Evolutionary conservation across 352 stramenopile genomes (phyloP).

Genomic region (Pythium phragmiticola): DNA sequence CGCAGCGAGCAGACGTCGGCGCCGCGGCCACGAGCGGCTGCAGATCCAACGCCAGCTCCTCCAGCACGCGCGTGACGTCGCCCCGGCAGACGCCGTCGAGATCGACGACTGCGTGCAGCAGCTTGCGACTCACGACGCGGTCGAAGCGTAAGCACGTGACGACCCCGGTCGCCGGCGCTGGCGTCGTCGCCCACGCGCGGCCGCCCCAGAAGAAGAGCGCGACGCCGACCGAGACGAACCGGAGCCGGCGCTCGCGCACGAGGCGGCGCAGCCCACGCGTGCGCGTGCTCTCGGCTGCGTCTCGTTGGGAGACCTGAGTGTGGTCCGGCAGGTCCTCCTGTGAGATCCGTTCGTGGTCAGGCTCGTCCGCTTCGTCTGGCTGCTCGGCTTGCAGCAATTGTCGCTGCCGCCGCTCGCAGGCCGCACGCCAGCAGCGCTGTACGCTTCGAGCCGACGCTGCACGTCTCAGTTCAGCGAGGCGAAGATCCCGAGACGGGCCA

Average conservation of each 20-base stretch:
- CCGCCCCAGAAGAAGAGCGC: slow-evolving; percentile 42
- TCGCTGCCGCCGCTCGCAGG: slow-evolving; percentile 9
- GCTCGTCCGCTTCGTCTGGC: slow-evolving; percentile 5
- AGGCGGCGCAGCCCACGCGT: slow-evolving; percentile 8
- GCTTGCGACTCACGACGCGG: slow-evolving; percentile 39
- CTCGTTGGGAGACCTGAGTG: background rate
- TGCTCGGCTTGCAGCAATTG: slow-evolving; percentile 10
- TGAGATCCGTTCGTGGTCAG: no score
- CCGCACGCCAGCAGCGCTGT: slow-evolving; percentile 25
- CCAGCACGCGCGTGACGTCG: slow-evolving; percentile 33
- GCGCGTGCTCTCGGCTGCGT: background rate
- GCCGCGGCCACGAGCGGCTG: slow-evolving; percentile 32
- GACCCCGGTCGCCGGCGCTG: background rate
- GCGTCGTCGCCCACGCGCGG: slow-evolving; percentile 32
- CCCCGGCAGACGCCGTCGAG: background rate
- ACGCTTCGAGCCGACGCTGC: slow-evolving; percentile 16
- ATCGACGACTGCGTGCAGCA: slow-evolving; percentile 34
- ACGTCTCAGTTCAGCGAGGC: slow-evolving; percentile 22
- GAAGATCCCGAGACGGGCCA: slow-evolving; percentile 1
- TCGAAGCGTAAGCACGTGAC: slow-evolving; percentile 39
- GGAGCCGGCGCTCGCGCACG: background rate
- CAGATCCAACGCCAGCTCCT: slow-evolving; percentile 37
- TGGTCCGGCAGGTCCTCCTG: no score
- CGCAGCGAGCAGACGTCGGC: slow-evolving; percentile 19
- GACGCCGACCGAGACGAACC: background rate